Evolutionary conservation across 2,329 filamentous ascomycete genomes (phyloP), one percentile per base, ranked within the genome.

Genomic region (Alternaria metachromatica): DNA sequence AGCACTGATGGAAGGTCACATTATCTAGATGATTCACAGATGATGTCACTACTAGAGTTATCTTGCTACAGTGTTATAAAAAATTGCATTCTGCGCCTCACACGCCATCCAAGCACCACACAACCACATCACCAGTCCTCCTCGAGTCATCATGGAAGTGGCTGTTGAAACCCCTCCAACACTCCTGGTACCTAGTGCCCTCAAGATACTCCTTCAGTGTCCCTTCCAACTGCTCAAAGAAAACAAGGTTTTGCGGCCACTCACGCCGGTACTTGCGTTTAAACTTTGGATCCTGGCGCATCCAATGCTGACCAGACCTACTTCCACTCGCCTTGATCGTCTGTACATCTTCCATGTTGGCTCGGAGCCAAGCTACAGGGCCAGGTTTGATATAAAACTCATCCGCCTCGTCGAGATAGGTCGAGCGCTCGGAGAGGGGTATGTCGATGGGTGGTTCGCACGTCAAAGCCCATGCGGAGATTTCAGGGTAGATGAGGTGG

Each of bases 401-500:
- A 77, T 97, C 94, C 8, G 94, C 94, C 83, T 99, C 95, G 78
- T 97, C 94, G 15, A 91, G 83, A 80, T 99, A 99, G 2, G 76
- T 75, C 1, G 82, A 83, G 45, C 94, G 88, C 76, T 92, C 87
- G 8, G 82, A 78, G 0, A 87, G 84, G 25, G 86, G 83, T 0
- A 94, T 85, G 72, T 90, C 82, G 12, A 99, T 82, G 0, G 96
- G 96, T 2, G 96, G 96, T 71, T 97, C 94, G 80, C 96, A 99
- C 6, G 92, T 91, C 15, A 98, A 84, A 0, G 94, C 95, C 84
- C 94, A 94, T 5, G 93, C 94, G 62, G 88, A 82, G 57, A 97
- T 88, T 28, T 84, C 82, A 0, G 92, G 88, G 75, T 96, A 88
- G 64, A 96, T 85, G 43, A 98, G 86, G 75, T 96, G 92, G 15